Base-by-base conservation (phyloP, 805 yeast species). In the Starmerella powellii region DNA sequence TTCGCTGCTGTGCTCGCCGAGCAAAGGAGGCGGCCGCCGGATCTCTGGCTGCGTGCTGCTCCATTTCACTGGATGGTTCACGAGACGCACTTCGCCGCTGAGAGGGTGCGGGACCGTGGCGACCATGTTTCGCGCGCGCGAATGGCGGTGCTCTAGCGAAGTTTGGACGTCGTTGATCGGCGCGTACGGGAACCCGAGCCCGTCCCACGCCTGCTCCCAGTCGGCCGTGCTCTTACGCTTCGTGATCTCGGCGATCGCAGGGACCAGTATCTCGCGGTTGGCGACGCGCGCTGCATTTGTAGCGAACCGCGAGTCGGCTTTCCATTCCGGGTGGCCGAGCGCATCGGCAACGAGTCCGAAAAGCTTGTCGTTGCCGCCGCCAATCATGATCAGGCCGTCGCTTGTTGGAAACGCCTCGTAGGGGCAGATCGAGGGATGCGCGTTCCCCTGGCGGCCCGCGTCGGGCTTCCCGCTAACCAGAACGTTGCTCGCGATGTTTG, bases 401-500 rank as follows among this genome's bases (percentile, higher is more conserved):
- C 45, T 51, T 6, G 68, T 64, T 8, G 57, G 60, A 41, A 65
- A 64, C 2, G 64, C 63, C 50, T 64, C 65, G 49, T 64, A 64
- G 4, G 69, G 69, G 30, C 62, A 59, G 26, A 64, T 65, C 11
- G 64, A 56, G 1, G 69, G 67, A 46, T 64, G 69, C 1, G 64
- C 63, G 4, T 67, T 61, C 8, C 69, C 68, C 45, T 60, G 64
- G 4, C 69, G 53, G 12, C 69, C 69, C 0, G 61, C 38, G 44
- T 64, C 67, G 6, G 62, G 63, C 42, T 59, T 39, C 3, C 67
- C 66, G 8, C 63, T 57, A 20, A 64, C 59, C 23, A 64, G 51
- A 6, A 59, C 64, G 20, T 60, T 59, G 28, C 63, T 56, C 21
- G 64, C 68, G 17, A 64, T 63, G 46, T 65, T 64, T 5, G 68